These are phyloP conservation scores for Solanum virginianum DNA, from an alignment of 257 asterid genomes.

Conservation along the genomic window DNA sequence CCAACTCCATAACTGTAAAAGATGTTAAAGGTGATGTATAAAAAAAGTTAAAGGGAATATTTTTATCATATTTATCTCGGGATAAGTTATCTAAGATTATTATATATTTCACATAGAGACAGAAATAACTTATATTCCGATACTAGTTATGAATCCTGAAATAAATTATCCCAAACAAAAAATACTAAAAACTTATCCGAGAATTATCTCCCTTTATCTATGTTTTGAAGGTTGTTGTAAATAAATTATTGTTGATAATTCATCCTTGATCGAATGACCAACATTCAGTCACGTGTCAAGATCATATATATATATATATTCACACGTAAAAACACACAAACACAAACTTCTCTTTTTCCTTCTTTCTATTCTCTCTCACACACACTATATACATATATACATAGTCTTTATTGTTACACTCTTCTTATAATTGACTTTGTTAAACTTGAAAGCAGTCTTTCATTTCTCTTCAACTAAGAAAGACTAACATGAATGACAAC, in stretches of 20 bases:
- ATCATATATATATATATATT: neutral
- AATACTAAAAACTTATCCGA: too few species aligned
- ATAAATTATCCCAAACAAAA: neutral
- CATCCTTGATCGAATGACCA: neutral
- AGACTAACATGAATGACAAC: conserved; percentile 8
- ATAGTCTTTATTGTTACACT: neutral
- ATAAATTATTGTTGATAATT: neutral
- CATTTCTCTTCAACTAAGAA: neutral
- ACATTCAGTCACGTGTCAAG: neutral
- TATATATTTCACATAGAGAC: neutral
- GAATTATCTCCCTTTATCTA: too few species aligned
- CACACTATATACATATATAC: neutral
- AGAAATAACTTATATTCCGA: too few species aligned
- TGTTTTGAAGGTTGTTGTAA: neutral
- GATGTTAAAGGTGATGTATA: too few species aligned
- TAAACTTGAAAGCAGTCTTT: neutral
- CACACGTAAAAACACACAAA: neutral
- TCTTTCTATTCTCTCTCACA: neutral
- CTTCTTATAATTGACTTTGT: neutral
- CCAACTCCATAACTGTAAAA: too few species aligned
- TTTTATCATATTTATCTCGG: neutral
- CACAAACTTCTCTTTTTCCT: neutral
- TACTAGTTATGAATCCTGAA: too few species aligned
- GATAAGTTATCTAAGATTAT: too few species aligned
- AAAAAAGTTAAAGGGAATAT: too few species aligned